Evolutionary conservation across 2,329 filamentous ascomycete species (phyloP), one percentile per base, ranked within the genome.

Genomic region (Dactylellina leptospora): DNA sequence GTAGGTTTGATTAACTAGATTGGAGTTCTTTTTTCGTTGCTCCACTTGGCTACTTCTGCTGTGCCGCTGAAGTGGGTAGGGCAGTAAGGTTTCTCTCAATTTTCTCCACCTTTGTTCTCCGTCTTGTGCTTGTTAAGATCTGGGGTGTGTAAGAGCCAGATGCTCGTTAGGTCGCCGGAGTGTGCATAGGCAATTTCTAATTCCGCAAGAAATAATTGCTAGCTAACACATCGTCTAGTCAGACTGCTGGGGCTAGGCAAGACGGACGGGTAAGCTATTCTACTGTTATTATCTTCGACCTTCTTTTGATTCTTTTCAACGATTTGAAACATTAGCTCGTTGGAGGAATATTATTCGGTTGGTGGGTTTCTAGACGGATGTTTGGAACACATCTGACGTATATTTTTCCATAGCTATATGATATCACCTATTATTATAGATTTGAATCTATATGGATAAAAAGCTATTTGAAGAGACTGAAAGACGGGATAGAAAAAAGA

Each of bases 61-160:
- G 30, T 62, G 60, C 60, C 30, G 50, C 20, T 54, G 28, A 11
- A 45, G 18, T 45, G 18, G 40, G 18, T 18, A 18, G 36, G 36
- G 36, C 13, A 16, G 36, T 40, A 40, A n/a, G n/a, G n/a, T 40
- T 40, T 45, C 18, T 45, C 16, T 22, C 4, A 10, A 16, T 33
- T 56, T 58, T 58, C 61, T 66, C 61, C 61, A 66, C 61, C 30
- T 66, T 51, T 56, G 28, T 58, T 42, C 53, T 66, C 61, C 61
- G 61, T 50, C 10, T 1, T 51, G 13, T 23, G 18, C 9, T 33
- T 28, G 20, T 50, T 20, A 20, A 50, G 27, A 28, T 30, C 22
- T 47, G 44, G 20, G 27, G 28, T 36, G 40, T 27, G 13, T n/a
- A n/a, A n/a, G n/a, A n/a, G n/a, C n/a, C n/a, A n/a, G n/a, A n/a